Conservation (phyloP, 2,329 filamentous ascomycete species). For the Calonectria honghensis region DNA sequence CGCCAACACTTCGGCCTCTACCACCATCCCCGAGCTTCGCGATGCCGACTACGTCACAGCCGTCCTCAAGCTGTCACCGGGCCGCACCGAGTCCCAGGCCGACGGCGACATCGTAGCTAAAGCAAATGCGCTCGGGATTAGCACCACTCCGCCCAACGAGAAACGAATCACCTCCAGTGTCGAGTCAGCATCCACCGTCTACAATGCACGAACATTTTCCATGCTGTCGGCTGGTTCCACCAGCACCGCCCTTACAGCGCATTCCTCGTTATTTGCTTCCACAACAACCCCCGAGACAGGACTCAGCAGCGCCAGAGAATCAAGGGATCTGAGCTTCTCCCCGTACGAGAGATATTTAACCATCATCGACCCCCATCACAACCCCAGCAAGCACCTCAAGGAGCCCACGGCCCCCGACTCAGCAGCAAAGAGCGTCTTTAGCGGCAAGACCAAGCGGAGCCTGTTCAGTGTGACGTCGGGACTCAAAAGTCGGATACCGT, state of each 20-base stretch:
- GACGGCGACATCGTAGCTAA: constrained; percentile 61
- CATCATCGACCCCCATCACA: constrained; percentile 65
- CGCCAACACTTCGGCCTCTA: constrained; percentile 32
- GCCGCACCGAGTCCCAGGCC: constrained; percentile 62
- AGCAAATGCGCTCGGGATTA: constrained; percentile 61
- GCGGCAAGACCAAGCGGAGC: constrained; percentile 66
- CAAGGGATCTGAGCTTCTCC: constrained; percentile 67
- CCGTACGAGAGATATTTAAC: constrained; percentile 72
- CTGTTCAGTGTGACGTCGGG: constrained; percentile 67
- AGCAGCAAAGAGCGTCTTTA: constrained; percentile 65
- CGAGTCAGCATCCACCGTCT: constrained; percentile 65
- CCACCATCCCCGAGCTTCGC: constrained; percentile 62
- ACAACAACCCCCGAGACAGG: constrained; percentile 51
- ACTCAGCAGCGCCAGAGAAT: constrained; percentile 52
- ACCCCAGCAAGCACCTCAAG: constrained; percentile 65
- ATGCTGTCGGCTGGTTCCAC: constrained; percentile 65
- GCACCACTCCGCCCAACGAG: constrained; percentile 54
- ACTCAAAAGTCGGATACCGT: constrained; percentile 65
- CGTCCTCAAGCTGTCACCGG: constrained; percentile 61
- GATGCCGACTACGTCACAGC: constrained; percentile 63
- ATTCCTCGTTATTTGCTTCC: constrained; percentile 63
- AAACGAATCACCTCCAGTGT: constrained; percentile 63
- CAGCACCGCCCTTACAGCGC: constrained; percentile 64
- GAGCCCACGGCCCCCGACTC: constrained; percentile 56
- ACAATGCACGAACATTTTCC: constrained; percentile 67